These are phyloP conservation scores for Teratosphaeria epicoccoides DNA, from an alignment of 2,329 filamentous ascomycete species.

Conservation along the genomic window DNA sequence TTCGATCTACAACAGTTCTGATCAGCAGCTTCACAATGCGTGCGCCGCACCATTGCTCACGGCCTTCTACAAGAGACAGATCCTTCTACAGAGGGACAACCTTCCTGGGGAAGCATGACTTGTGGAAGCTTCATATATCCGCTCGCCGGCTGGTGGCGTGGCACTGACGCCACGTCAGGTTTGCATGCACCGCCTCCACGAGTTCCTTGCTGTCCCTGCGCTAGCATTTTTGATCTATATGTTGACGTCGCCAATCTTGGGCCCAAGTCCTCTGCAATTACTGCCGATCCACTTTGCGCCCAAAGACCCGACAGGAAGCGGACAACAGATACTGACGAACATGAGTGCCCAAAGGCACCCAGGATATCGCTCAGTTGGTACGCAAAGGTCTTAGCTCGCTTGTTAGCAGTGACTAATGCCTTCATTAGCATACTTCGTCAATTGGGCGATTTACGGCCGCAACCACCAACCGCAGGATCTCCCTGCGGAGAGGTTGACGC, in stretches of 20 bases:
- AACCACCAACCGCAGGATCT: conserved; percentile 80
- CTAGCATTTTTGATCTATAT: not conserved
- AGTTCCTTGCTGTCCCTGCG: not conserved
- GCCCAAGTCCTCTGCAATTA: not conserved
- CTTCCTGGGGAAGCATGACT: not conserved
- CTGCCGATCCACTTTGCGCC: not conserved
- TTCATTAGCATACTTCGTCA: conserved; percentile 25
- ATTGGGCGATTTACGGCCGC: conserved; percentile 52
- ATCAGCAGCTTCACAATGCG: too few relatives aligned
- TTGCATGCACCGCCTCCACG: not conserved
- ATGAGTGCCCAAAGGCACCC: conserved; percentile 5
- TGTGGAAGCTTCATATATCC: not conserved
- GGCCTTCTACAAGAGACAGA: too few relatives aligned
- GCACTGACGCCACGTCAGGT: not conserved
- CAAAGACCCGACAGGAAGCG: not conserved
- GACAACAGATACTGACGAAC: not conserved
- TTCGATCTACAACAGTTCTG: too few relatives aligned
- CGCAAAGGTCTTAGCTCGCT: not conserved
- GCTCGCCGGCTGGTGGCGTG: not conserved
- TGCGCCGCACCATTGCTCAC: too few relatives aligned
- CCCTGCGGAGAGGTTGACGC: conserved; percentile 69
- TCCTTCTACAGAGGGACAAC: not conserved
- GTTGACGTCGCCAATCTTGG: not conserved
- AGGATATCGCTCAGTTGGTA: conserved; percentile 15
- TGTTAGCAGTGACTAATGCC: not conserved